A percentile compares a stretch with the other conserved stretches of the same genome.
These are phyloP conservation scores for Arabidopsis hybrid DNA, from an alignment of 441 rosid genomes.

Conservation along the genomic window DNA sequence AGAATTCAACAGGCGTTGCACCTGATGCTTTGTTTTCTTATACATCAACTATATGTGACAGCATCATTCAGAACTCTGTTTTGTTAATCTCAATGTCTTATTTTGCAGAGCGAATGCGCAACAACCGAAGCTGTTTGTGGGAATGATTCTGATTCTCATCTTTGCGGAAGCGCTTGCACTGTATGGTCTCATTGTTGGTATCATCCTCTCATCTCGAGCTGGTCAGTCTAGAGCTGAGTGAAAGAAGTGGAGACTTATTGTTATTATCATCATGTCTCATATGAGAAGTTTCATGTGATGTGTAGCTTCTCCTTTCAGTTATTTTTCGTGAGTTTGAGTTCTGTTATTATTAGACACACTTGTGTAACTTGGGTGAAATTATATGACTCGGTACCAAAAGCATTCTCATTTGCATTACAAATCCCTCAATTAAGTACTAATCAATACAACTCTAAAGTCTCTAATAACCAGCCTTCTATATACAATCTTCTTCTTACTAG, in stretches of 20 bases:
- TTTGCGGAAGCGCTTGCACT: conserved; percentile 50
- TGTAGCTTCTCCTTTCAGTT: conserved; percentile 9
- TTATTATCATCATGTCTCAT: background rate
- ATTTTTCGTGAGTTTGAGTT: conserved; percentile 4
- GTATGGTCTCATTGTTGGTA: conserved; percentile 47
- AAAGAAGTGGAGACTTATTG: background rate
- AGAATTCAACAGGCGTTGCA: background rate
- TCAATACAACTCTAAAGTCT: background rate
- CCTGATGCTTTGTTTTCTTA: background rate
- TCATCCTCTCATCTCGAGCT: conserved; percentile 47
- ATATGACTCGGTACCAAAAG: background rate
- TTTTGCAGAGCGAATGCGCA: conserved; percentile 45
- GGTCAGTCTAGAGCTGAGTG: conserved; percentile 48
- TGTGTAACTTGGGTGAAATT: background rate
- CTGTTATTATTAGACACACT: background rate
- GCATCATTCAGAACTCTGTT: background rate
- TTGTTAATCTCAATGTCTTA: background rate
- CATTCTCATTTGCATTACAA: background rate
- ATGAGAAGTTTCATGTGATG: conserved; percentile 1
- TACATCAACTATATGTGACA: background rate
- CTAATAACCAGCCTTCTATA: background rate
- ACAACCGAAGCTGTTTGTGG: conserved; percentile 48
- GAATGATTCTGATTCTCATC: conserved; percentile 50
- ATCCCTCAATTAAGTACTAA: background rate
- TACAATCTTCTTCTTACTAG: background rate